Base-by-base conservation (phyloP, 106 monocot genomes). In the Vanilla planifolia region DNA sequence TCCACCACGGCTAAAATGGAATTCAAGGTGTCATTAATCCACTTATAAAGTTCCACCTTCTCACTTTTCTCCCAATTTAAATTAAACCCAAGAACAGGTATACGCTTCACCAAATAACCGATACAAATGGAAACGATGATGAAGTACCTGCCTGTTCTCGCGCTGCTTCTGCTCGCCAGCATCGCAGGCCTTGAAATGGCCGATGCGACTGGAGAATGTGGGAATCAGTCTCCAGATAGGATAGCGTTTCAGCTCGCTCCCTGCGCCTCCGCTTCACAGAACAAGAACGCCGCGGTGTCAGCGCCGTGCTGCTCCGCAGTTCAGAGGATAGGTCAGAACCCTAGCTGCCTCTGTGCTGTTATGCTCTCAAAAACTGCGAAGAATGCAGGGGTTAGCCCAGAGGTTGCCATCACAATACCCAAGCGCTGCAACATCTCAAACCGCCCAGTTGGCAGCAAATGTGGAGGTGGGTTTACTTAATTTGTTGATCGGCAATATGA, bases 371-470 rank as follows among this genome's bases (percentile, higher is more conserved):
- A 69, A 16, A 73, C 76, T 6, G 77, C 84, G 17, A 89, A 70
- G 59, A 73, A 11, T 8, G 72, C 62, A 0, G 82, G 90, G 11
- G 63, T 74, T 13, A 85, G 72, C 61, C 82, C 90, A 0, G 77
- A 62, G 3, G 55, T 85, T 2, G 86, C 91, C 16, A 77, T 86
- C 0, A 75, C 79, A 6, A 91, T 91, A 26, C 91, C 91, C 19
- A 82, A 85, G 26, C 69, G 88, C 17, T 88, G 88, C 79, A 72
- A 70, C 71, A 23, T 88, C 21, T 83, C 74, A 0, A 48, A 77
- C 32, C 75, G 91, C 23, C 91, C 86, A 21, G 63, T 91, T 19
- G 91, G 85, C 21, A 86, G 83, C 68, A 91, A 83, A 47, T 86
- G 91, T 42, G 91, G 91, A 72, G 82, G 91, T 86, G 2, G 19